Percentiles rank a stretch among this genome's conserved stretches.
phyloP scores from a whole-genome alignment of 306 rosid species.

The Begonia masoniana region DNA sequence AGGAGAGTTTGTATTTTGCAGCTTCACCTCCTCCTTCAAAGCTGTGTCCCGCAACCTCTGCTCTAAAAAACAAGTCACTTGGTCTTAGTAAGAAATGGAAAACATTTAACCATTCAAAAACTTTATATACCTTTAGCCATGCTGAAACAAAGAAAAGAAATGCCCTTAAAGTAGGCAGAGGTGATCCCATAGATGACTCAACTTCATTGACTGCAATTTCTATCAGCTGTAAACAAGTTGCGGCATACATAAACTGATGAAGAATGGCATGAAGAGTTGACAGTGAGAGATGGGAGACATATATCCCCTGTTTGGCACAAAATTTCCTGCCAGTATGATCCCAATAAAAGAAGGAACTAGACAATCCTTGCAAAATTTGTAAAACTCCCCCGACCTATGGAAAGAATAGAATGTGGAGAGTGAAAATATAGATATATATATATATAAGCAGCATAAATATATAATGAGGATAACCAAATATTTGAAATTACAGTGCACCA shows the following conservation, averaged over 20 bases:
- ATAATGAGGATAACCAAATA: neutral
- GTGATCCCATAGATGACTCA: constrained; percentile 24
- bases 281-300: constrained; percentile 54
- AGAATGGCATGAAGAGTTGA: constrained; percentile 51
- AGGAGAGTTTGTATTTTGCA: constrained; percentile 20
- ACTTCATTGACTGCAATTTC: constrained; percentile 25
- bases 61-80: constrained; percentile 6
- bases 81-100: constrained; percentile 1
- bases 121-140: constrained; percentile 57
- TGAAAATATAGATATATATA: neutral
- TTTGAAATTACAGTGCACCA: neutral
- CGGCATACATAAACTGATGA: constrained; percentile 60
- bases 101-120: neutral
- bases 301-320: constrained; percentile 41
- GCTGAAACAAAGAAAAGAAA: constrained; percentile 51
- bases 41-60: constrained; percentile 68
- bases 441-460: neutral
- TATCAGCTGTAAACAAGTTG: constrained; percentile 64
- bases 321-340: constrained; percentile 30
- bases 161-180: constrained; percentile 68
- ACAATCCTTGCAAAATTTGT: constrained; percentile 83
- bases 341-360: constrained; percentile 62
- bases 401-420: neutral
- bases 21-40: constrained; percentile 53
- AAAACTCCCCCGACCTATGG: constrained; percentile 72